Conservation (phyloP, 2,329 filamentous ascomycete species). For the Penicillium frequentans region DNA sequence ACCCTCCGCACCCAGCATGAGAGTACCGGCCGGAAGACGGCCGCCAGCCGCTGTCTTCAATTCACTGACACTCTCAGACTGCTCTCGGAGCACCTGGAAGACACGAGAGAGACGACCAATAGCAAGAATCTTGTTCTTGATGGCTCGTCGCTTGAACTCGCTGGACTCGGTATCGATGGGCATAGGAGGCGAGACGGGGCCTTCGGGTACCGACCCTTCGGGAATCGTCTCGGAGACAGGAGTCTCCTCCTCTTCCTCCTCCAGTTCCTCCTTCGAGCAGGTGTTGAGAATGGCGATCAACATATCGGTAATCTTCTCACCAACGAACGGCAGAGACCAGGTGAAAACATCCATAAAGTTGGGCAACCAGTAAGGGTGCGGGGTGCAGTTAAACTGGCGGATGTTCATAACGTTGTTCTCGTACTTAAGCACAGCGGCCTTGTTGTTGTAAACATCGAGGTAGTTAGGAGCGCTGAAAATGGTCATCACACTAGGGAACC, state of each 20-base stretch:
- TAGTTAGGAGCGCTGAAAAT: conserved; percentile 99
- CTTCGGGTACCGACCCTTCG: conserved; percentile 37
- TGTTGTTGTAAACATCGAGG: conserved; percentile 99
- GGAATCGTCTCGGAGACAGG: conserved; percentile 54
- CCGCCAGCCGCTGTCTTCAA: conserved; percentile 96
- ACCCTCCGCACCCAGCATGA: conserved; percentile 96
- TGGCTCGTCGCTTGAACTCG: conserved; percentile 91
- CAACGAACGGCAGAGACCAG: conserved; percentile 98
- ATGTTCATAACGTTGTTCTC: conserved; percentile 99
- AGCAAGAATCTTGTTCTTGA: conserved; percentile 99
- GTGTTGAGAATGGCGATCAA: conserved; percentile 97
- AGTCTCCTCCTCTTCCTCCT: conserved; percentile 81
- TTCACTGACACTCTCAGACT: conserved; percentile 94
- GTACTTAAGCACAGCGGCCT: conserved; percentile 97
- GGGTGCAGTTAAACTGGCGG: conserved; percentile 98
- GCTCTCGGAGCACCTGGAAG: conserved; percentile 96
- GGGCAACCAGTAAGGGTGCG: conserved; percentile 97
- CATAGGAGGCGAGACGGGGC: conserved; percentile 72
- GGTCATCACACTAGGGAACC: conserved; percentile 99
- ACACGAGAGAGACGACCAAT: conserved; percentile 95
- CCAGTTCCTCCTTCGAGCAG: conserved; percentile 97
- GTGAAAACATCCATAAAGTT: conserved; percentile 99
- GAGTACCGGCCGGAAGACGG: conserved; percentile 85
- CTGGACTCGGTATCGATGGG: conserved; percentile 76
- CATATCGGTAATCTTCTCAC: conserved; percentile 99